A percentile compares a stretch with the other conserved stretches of the same genome.
phyloP scores from a whole-genome alignment of 495 filamentous ascomycete species.

The Daldinia childiae region DNA sequence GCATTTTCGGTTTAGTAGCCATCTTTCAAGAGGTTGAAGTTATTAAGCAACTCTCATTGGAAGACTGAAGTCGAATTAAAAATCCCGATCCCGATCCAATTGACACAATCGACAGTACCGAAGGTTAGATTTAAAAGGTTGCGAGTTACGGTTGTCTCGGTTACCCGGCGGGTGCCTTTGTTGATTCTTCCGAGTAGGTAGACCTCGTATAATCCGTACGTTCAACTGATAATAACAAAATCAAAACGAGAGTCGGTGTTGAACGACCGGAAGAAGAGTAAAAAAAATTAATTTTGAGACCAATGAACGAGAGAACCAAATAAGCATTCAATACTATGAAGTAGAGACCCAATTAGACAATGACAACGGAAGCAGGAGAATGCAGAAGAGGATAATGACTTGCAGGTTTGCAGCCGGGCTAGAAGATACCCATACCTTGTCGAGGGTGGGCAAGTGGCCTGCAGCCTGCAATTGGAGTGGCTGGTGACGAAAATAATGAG shows the following conservation, averaged over 20 bases:
- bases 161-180: conserved; percentile 28
- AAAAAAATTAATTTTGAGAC: conserved; percentile 21
- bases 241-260: conserved; percentile 18
- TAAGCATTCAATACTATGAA: conserved; percentile 34
- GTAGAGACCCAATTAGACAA: conserved; percentile 32
- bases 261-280: conserved; percentile 20
- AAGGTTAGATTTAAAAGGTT: conserved; percentile 2
- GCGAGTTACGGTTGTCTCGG: conserved; percentile 12
- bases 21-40: conserved; percentile 40
- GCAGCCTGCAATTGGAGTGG: conserved; percentile 37
- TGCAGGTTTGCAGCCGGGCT: conserved; percentile 24
- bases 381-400: conserved; percentile 37
- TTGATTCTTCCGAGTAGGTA: conserved; percentile 29
- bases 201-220: conserved; percentile 32
- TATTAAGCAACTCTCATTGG: conserved; percentile 23
- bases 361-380: conserved; percentile 36
- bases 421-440: conserved; percentile 23
- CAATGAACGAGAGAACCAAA: conserved; percentile 39
- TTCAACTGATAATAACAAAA: conserved; percentile 8
- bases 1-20: conserved; percentile 56
- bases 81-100: conserved; percentile 9
- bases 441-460: conserved; percentile 35
- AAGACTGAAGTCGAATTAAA: background rate
- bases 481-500: conserved; percentile 45
- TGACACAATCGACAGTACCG: background rate